Evolutionary conservation across 345 rosid species (phyloP).

Genomic region (Cardamine occulta): DNA sequence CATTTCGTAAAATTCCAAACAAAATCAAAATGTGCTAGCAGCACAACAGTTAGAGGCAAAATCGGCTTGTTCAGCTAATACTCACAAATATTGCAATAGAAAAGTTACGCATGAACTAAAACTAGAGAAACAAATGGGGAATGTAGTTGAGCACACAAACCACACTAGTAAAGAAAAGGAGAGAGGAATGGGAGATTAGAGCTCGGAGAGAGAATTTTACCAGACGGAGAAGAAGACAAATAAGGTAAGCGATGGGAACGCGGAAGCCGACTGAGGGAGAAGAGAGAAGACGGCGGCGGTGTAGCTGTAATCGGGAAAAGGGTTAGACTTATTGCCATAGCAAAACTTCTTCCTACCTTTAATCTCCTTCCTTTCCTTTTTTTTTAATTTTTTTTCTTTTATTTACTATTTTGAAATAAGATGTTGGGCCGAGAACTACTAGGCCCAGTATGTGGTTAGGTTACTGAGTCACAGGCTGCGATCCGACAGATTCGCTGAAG

Average conservation of each 20-base stretch:
- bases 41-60: not conserved
- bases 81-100: not conserved
- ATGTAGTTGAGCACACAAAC: not conserved
- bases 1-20: not conserved
- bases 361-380: not conserved
- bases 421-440: constrained; percentile 9
- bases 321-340: constrained; percentile 38
- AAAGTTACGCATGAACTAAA: not conserved
- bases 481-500: not conserved
- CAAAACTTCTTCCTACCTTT: not conserved
- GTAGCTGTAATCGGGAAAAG: constrained; percentile 55
- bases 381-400: not conserved
- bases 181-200: not conserved
- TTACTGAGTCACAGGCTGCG: not conserved
- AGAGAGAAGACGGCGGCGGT: constrained; percentile 43
- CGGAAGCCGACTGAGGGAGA: constrained; percentile 48
- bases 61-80: not conserved
- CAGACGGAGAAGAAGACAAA: constrained; percentile 43
- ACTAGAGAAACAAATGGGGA: constrained; percentile 4
- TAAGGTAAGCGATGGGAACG: constrained; percentile 35
- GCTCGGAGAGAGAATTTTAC: constrained; percentile 44
- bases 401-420: not conserved
- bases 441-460: constrained; percentile 25
- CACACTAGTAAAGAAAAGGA: not conserved
- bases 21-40: not conserved